Evolutionary conservation across 2,329 filamentous ascomycete genomes (phyloP), one percentile per base, ranked within the genome.

Genomic region (Aspergillus flavus): DNA sequence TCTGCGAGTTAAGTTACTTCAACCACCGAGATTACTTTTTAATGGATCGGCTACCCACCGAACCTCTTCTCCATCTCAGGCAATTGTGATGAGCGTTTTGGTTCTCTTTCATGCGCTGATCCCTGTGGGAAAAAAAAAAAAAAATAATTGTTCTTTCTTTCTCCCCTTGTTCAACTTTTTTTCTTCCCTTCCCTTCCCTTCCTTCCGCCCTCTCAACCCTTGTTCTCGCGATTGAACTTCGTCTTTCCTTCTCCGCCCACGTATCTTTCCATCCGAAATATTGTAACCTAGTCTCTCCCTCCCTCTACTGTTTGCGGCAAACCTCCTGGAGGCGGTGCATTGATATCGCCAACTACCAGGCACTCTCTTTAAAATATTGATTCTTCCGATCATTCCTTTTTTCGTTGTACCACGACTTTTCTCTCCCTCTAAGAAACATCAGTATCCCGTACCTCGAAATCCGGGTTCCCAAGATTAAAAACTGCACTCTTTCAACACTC

Each of bases 41-140:
- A 14, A 55, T 55, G 52, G 52, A 55, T 55, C 52, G 52, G 52
- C 52, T 54, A 21, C n/a, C 30, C 30, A 23, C 52, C 52, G 32
- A 55, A 39, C n/a, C 30, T 55, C 32, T 39, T 55, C 32, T 55
- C 52, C 52, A 54, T 59, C 48, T 2, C 41, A 34, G 39, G 19
- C 48, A 48, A 60, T 60, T 60, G 58, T 34, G 58, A 60, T 54
- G 57, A 39, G 57, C 46, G 57, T 50, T 50, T 50, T 59, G 57
- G 46, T 36, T 53, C 58, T 52, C 52, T 55, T 32, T 32, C 58
- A 53, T 54, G 48, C 30, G 61, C 56, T 62, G 61, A 62, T 62
- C 61, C 61, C 56, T 41, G 54, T 36, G 32, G 21, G 4, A 14
- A 28, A 48, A 36, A 23, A 55, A 14, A 28, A 48, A 36, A 23